Base-by-base conservation (phyloP, 2,329 filamentous ascomycete species). In the Cordyceps cateniannulata region DNA sequence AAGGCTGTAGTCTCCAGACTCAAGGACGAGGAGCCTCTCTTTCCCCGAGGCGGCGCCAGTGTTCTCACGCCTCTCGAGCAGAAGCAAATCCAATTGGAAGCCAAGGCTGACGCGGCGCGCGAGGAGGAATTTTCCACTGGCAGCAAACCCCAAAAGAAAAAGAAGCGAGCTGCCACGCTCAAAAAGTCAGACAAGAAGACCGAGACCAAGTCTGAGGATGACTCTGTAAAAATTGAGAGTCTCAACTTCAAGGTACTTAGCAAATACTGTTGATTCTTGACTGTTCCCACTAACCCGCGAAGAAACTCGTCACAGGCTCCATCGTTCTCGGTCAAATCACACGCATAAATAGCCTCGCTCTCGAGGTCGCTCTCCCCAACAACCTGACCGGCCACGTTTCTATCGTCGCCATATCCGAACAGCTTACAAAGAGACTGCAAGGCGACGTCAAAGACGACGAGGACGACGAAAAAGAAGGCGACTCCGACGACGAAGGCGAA, bases 81-180 rank as follows among this genome's bases (percentile, higher is more conserved):
- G 72, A 97, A 96, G 77, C 91, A 98, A 75, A 98, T 99, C 64
- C 89, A 95, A 69, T 88, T 96, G 62, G 89, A 98, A 75, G 95
- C 95, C 50, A 95, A 90, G 70, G 87, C 89, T 68, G 95, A 99
- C 79, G 95, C 93, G 45, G 79, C 96, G 44, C 95, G 93, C 71
- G 95, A 98, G 75, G 88, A 96, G 68, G 83, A 88, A 66, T 84
- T 84, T 52, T 76, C 78, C 55, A 80, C 81, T 61, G 75, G 76
- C 48, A 70, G 75, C 29, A 79, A 82, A 63, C 63, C 67, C 14
- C 66, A 68, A 56, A 75, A 69, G 67, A 85, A 82, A 72, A 87
- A 83, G 75, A 81, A 76, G 72, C 85, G 77, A 68, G 89, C 79
- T 75, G 71, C 71, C 64, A 83, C 77, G 65, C 73, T 69, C 68